Evolutionary conservation across 2,329 filamentous ascomycete species (phyloP), one percentile per base, ranked within the genome.

Genomic region (Ophioceras dolichostomum): DNA sequence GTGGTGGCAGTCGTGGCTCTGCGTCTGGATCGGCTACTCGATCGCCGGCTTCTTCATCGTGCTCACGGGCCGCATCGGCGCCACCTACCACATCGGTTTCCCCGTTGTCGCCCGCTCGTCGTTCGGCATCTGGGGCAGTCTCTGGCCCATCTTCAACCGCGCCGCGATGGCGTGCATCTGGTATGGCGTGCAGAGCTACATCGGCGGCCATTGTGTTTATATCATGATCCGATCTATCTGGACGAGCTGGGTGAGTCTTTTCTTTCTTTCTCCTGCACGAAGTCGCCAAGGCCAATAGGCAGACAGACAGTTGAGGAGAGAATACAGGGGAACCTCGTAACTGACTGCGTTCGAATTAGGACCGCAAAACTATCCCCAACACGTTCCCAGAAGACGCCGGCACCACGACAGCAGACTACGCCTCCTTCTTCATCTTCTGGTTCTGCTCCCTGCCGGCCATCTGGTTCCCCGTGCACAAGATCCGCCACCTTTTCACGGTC

Each of bases 1-100:
- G 7, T 94, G 86, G 86, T 94, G 86, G 86, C 85, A 94, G 60
- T 80, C 83, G 3, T 86, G 82, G 79, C 61, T 86, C n/a, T 87
- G 83, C 51, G 83, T 94, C 31, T 89, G 86, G 79, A 61, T 88
- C 20, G 87, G 88, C 38, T 94, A 94, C 53, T 67, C 76, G 28
- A 78, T 94, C 45, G 76, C 86, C 0, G 84, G 69, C 22, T 63
- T 62, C 52, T 93, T 94, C 58, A 70, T 93, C 45, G 81, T 76
- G 50, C 43, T 79, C 45, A 93, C 83, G 5, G 86, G 84, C 45
- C 77, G 85, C 34, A 88, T 94, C 35, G 88, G 87, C 41, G 83
- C 87, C 8, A 75, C 73, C 16, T 94, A 94, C 56, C 86, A 94
- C 55, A 84, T 94, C 45, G 82, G 83, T 2, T 94, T 94, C 54